These are phyloP conservation scores for Rhizoctonia solani DNA, from an alignment of 1,284 basidiomycete species.

Conservation along the genomic window DNA sequence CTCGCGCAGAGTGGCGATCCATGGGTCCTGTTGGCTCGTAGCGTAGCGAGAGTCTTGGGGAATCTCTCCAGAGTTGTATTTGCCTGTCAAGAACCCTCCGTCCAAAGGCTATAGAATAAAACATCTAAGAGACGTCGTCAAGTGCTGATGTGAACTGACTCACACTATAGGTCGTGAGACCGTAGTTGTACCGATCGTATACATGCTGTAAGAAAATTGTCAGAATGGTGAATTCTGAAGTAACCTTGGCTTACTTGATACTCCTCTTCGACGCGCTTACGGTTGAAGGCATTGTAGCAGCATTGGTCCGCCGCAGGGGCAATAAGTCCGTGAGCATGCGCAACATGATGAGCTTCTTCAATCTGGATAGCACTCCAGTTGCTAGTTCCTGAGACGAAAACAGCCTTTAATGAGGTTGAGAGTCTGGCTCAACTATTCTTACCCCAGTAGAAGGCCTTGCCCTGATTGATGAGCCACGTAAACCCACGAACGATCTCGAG, in stretches of 20 bases:
- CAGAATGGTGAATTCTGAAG: background rate
- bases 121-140: background rate
- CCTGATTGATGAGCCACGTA: constrained; percentile 53
- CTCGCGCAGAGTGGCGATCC: constrained; percentile 18
- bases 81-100: constrained; percentile 26
- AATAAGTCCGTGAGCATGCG: constrained; percentile 52
- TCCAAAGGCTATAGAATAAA: constrained; percentile 1
- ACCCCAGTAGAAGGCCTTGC: constrained; percentile 46
- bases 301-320: constrained; percentile 55
- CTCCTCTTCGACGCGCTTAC: constrained; percentile 26
- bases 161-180: constrained; percentile 11
- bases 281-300: constrained; percentile 41
- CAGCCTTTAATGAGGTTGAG: background rate
- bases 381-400: constrained; percentile 42
- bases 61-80: constrained; percentile 30
- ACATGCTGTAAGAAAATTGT: background rate
- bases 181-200: constrained; percentile 23
- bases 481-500: constrained; percentile 56
- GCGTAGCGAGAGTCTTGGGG: constrained; percentile 20
- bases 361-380: constrained; percentile 56
- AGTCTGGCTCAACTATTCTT: background rate
- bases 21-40: constrained; percentile 4
- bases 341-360: constrained; percentile 53
- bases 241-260: background rate
- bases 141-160: background rate